phyloP scores from a whole-genome alignment of 164 flowering plant species.

The Vitis labrusca region DNA sequence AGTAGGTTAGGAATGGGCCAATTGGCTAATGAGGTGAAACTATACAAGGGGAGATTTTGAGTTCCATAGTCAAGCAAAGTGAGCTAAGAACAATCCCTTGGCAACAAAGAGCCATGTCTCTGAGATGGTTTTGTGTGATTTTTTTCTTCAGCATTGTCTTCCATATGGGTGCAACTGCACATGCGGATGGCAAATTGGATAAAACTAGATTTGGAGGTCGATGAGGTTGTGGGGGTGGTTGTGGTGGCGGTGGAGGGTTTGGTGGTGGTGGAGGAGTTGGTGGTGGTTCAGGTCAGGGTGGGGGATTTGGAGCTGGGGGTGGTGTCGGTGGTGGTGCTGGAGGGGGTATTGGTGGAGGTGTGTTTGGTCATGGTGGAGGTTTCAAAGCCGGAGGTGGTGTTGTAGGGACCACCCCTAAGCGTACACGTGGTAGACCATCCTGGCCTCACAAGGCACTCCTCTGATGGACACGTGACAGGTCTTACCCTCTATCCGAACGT shows the following conservation, averaged over 20 bases:
- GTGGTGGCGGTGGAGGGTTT: conserved; percentile 1
- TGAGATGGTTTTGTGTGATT: conserved; percentile 27
- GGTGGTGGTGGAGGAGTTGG: conserved; percentile 12
- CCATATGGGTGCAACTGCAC: conserved; percentile 25
- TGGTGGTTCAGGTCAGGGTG: conserved; percentile 9
- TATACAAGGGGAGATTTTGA: background rate
- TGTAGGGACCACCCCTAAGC: conserved; percentile 10
- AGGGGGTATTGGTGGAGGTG: conserved; percentile 21
- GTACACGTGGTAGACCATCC: too few species aligned
- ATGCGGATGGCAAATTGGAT: conserved; percentile 29
- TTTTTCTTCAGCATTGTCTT: conserved; percentile 25
- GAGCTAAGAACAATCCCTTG: background rate
- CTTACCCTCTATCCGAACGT: too few species aligned
- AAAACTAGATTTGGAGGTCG: conserved; percentile 15
- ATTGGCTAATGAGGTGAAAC: too few species aligned
- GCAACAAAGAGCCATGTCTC: conserved; percentile 13
- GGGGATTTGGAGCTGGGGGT: conserved; percentile 5
- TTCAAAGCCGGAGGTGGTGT: conserved; percentile 6
- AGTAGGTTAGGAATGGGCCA: too few species aligned
- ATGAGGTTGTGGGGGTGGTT: background rate
- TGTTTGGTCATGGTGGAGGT: conserved; percentile 22
- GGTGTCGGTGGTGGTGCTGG: conserved; percentile 11
- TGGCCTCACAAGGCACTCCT: too few species aligned
- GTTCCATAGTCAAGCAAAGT: background rate
- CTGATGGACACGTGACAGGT: too few species aligned